phyloP scores from a whole-genome alignment of 768 basidiomycete genomes.

The Infundibulicybe gibba region DNA sequence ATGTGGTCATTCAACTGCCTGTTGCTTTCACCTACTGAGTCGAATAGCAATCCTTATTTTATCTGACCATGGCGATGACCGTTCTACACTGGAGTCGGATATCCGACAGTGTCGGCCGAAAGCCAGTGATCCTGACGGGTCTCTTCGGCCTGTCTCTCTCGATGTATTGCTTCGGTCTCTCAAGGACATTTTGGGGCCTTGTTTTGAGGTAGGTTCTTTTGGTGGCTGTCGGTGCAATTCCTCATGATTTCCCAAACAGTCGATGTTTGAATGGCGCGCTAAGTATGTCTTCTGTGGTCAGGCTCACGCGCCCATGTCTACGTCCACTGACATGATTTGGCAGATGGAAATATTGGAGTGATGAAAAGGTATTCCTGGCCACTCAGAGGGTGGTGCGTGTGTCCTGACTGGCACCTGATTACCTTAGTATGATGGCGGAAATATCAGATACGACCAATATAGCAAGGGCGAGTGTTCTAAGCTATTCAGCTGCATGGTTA shows the following conservation, averaged over 20 bases:
- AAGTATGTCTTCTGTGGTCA: slow-evolving; percentile 35
- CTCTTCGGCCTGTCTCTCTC: slow-evolving; percentile 61
- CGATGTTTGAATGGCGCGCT: slow-evolving; percentile 70
- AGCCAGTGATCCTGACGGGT: slow-evolving; percentile 68
- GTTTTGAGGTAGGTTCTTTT: slow-evolving; percentile 39
- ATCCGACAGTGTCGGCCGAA: slow-evolving; percentile 72
- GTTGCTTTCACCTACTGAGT: background rate
- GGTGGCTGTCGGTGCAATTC: background rate
- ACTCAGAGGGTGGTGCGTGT: background rate
- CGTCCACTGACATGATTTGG: slow-evolving; percentile 8
- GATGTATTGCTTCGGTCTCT: slow-evolving; percentile 75
- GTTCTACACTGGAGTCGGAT: slow-evolving; percentile 73
- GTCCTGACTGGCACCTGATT: background rate
- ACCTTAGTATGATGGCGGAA: slow-evolving; percentile 61
- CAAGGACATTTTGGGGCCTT: slow-evolving; percentile 63
- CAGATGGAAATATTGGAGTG: slow-evolving; percentile 62
- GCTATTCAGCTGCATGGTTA: background rate
- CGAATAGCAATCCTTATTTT: slow-evolving; percentile 72
- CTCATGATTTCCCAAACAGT: slow-evolving; percentile 25
- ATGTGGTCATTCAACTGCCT: slow-evolving; percentile 6
- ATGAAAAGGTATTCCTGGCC: slow-evolving; percentile 44
- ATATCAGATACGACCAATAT: slow-evolving; percentile 72
- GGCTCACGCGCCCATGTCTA: background rate
- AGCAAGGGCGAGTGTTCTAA: slow-evolving; percentile 36
- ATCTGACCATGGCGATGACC: slow-evolving; percentile 67